Conservation (phyloP, 768 basidiomycete species). For the Lentinula sp. region DNA sequence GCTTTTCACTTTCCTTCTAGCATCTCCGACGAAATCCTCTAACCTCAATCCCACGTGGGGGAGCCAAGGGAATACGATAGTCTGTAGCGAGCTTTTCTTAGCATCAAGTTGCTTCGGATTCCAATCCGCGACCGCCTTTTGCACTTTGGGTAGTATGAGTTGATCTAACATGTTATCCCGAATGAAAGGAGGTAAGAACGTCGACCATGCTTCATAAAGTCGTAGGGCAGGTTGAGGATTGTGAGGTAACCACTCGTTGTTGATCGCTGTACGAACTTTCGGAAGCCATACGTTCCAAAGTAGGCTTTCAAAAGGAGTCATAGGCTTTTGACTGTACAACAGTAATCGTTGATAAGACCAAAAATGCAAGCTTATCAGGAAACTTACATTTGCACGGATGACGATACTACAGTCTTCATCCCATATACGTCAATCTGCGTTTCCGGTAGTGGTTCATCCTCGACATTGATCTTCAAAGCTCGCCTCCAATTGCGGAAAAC, state of each 20-base stretch:
- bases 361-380: neutral
- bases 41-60: conserved; percentile 79
- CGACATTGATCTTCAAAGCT: conserved; percentile 53
- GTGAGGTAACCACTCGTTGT: conserved; percentile 88
- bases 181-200: conserved; percentile 84
- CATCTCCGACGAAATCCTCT: conserved; percentile 83
- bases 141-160: conserved; percentile 89
- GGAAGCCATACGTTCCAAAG: conserved; percentile 96
- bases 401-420: conserved; percentile 25
- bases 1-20: conserved; percentile 78
- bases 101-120: conserved; percentile 42
- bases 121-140: conserved; percentile 83
- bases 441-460: conserved; percentile 33
- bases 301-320: conserved; percentile 95
- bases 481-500: conserved; percentile 67
- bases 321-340: conserved; percentile 46
- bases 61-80: conserved; percentile 93
- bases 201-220: conserved; percentile 85
- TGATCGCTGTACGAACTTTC: conserved; percentile 86
- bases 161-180: conserved; percentile 95
- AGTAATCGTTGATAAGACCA: neutral
- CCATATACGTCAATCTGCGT: conserved; percentile 56
- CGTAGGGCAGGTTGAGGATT: conserved; percentile 70
- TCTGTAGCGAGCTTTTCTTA: conserved; percentile 51
- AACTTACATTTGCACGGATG: conserved; percentile 31